Conservation (phyloP, 2,329 filamentous ascomycete species). For the Aspergillus glaucus region DNA sequence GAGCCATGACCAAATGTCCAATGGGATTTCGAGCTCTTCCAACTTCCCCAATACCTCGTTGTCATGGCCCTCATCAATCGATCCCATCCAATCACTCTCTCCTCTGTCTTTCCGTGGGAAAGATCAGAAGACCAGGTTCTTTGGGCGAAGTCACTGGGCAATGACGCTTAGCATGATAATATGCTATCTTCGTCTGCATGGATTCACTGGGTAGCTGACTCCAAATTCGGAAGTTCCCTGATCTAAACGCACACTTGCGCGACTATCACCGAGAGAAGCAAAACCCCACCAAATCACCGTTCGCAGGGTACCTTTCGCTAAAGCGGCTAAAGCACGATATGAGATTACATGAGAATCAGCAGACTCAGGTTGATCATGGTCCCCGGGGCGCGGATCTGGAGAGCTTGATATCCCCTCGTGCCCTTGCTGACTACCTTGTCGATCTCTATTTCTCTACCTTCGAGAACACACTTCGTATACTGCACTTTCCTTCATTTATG, state of each 20-base stretch:
- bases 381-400: background rate
- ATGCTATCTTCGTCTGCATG: background rate
- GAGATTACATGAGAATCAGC: background rate
- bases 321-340: background rate
- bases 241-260: background rate
- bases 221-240: background rate
- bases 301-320: background rate
- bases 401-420: background rate
- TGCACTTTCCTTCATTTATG: conserved; percentile 3
- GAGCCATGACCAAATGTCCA: too few species aligned
- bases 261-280: background rate
- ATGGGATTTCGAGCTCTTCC: background rate
- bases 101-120: background rate
- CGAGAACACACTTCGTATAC: conserved; percentile 1
- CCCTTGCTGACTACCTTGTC: background rate
- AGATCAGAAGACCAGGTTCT: background rate
- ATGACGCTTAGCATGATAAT: background rate
- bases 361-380: background rate
- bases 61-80: background rate
- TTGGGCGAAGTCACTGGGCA: background rate
- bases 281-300: background rate
- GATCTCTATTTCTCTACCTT: background rate
- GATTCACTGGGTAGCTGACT: background rate
- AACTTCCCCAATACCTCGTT: background rate
- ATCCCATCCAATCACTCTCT: background rate